Evolutionary conservation across 768 basidiomycete species (phyloP).

Genomic region (Termitomyces sp.): DNA sequence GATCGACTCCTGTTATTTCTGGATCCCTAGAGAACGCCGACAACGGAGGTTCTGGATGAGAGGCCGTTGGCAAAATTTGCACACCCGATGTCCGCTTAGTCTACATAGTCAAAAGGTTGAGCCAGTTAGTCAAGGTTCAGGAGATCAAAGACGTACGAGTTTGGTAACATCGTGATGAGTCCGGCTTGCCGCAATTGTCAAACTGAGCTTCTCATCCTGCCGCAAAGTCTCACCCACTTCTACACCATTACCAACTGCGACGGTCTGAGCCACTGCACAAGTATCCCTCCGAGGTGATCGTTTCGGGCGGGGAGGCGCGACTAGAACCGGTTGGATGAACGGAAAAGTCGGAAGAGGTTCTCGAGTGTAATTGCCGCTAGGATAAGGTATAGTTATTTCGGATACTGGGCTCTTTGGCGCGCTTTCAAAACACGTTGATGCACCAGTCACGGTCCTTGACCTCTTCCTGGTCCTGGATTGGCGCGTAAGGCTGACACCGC

Average conservation of each 20-base stretch:
- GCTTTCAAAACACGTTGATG: conserved; percentile 19
- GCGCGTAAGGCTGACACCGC: conserved; percentile 46
- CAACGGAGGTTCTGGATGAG: conserved; percentile 29
- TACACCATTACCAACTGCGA: background rate
- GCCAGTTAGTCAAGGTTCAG: background rate
- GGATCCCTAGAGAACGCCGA: conserved; percentile 48
- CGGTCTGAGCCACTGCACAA: background rate
- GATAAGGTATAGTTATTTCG: conserved; percentile 26
- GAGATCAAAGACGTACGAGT: conserved; percentile 27
- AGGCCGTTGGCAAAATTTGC: conserved; percentile 15
- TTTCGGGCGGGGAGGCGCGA: conserved; percentile 20
- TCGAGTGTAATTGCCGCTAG: conserved; percentile 19
- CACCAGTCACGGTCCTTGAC: conserved; percentile 43
- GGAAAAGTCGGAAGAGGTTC: conserved; percentile 18
- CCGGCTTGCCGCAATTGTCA: conserved; percentile 2
- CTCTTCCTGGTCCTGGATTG: conserved; percentile 50
- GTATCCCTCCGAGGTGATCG: conserved; percentile 21
- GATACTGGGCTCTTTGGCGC: conserved; percentile 20
- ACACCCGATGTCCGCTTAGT: conserved; percentile 15
- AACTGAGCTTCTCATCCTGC: conserved; percentile 4
- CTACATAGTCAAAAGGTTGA: conserved; percentile 10
- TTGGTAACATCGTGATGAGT: conserved; percentile 21
- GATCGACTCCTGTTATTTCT: conserved; percentile 30
- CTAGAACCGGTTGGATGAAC: conserved; percentile 8
- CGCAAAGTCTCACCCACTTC: background rate